phyloP scores from a whole-genome alignment of 2,329 filamentous ascomycete genomes.

The Leptographium wingfieldii region DNA sequence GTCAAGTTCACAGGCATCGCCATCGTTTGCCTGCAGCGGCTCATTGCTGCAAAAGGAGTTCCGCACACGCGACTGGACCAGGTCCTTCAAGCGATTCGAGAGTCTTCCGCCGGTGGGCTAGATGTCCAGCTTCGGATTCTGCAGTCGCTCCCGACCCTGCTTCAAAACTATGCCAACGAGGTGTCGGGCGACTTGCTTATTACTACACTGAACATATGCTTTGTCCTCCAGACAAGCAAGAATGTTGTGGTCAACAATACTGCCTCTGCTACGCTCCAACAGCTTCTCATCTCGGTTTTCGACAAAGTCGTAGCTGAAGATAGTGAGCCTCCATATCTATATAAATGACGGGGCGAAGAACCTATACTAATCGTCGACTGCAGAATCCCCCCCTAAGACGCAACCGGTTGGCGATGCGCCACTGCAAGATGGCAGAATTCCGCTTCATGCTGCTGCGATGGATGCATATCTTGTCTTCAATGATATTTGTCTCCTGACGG shows the following conservation, averaged over 20 bases:
- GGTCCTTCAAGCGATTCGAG: conserved; percentile 75
- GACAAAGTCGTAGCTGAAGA: conserved; percentile 82
- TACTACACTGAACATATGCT: conserved; percentile 78
- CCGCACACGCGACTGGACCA: conserved; percentile 70
- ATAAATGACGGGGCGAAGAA: neutral
- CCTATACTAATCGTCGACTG: neutral
- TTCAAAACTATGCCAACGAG: conserved; percentile 81
- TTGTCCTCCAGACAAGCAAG: conserved; percentile 80
- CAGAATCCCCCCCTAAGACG: conserved; percentile 25
- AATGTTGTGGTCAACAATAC: conserved; percentile 91
- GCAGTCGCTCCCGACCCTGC: conserved; percentile 74
- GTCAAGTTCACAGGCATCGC: conserved; percentile 80
- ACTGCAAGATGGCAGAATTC: conserved; percentile 48
- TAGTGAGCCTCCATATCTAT: conserved; percentile 35
- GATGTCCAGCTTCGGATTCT: conserved; percentile 95
- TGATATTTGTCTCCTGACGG: conserved; percentile 78
- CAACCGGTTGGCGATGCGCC: conserved; percentile 55
- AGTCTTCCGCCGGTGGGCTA: conserved; percentile 66
- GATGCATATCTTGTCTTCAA: conserved; percentile 83
- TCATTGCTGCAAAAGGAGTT: conserved; percentile 71
- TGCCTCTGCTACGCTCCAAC: conserved; percentile 89
- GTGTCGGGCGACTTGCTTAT: conserved; percentile 71
- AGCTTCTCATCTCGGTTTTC: conserved; percentile 83
- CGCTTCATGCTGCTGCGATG: conserved; percentile 62
- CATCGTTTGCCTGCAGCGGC: conserved; percentile 75